A percentile compares a stretch with the other conserved stretches of the same genome.
Conservation (phyloP, 2,329 filamentous ascomycete species). For the Penicillium sp. region DNA sequence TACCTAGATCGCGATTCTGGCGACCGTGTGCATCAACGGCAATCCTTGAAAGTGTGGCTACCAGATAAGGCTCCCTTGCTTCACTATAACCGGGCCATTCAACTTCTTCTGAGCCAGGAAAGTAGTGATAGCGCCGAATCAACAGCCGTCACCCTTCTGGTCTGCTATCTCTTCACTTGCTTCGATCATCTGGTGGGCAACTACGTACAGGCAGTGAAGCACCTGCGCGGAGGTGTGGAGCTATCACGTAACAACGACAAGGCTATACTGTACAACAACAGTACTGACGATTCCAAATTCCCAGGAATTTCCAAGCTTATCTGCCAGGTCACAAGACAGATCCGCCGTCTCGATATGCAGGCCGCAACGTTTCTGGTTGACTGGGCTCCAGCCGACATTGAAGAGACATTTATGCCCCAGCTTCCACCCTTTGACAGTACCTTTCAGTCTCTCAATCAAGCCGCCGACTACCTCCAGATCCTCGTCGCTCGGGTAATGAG, state of each 20-base stretch:
- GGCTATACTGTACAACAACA: constrained; percentile 2
- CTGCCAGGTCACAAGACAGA: constrained; percentile 33
- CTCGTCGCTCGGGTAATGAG: constrained; percentile 33
- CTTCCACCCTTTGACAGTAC: constrained; percentile 6
- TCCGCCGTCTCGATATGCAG: constrained; percentile 40
- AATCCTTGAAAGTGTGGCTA: constrained; percentile 2
- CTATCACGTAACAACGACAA: constrained; percentile 21
- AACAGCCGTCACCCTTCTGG: constrained; percentile 36
- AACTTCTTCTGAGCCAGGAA: constrained; percentile 26
- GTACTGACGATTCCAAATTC: neutral
- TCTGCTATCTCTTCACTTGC: constrained; percentile 43
- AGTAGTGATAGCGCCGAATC: constrained; percentile 20
- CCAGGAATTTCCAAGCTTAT: constrained; percentile 25
- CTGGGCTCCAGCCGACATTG: constrained; percentile 26
- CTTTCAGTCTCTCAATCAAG: constrained; percentile 34
- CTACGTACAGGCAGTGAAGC: constrained; percentile 36
- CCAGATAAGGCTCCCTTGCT: constrained; percentile 18
- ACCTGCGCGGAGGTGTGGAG: constrained; percentile 36
- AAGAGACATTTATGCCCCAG: constrained; percentile 18
- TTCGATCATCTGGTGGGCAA: constrained; percentile 39
- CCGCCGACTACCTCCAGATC: constrained; percentile 33
- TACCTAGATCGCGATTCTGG: neutral
- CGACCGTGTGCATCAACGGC: neutral
- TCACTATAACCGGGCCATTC: constrained; percentile 19
- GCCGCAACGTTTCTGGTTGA: constrained; percentile 35